These are phyloP conservation scores for Heterobasidion occidentale DNA, from an alignment of 1,284 basidiomycete genomes.

Conservation along the genomic window DNA sequence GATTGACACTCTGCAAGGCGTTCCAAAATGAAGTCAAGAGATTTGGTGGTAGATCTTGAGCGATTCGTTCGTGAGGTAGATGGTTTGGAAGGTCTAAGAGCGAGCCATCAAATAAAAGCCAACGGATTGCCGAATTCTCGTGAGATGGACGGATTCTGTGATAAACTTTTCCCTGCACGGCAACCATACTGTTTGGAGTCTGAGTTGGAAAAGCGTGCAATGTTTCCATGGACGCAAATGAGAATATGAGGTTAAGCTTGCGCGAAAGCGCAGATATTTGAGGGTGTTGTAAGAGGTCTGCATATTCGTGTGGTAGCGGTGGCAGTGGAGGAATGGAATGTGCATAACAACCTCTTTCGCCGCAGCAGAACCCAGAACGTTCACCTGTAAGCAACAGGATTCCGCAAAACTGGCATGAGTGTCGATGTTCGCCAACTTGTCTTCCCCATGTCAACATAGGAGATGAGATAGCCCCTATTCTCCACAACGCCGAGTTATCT, in stretches of 20 bases:
- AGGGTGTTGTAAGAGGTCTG: too few species aligned
- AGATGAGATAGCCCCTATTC: too few species aligned
- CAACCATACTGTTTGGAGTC: constrained; percentile 11
- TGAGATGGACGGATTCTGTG: constrained; percentile 22
- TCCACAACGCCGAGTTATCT: too few species aligned
- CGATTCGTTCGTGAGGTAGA: constrained; percentile 9
- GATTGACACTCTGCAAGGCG: constrained; percentile 15
- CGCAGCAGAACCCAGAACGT: too few species aligned
- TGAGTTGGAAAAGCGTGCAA: constrained; percentile 16
- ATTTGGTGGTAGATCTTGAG: constrained; percentile 6
- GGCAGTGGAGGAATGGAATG: too few species aligned
- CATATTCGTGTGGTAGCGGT: too few species aligned
- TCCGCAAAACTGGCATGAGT: too few species aligned
- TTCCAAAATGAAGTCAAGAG: constrained; percentile 10
- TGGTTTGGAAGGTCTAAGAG: constrained; percentile 6
- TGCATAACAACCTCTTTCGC: too few species aligned
- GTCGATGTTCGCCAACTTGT: too few species aligned
- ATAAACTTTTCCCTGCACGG: constrained; percentile 24
- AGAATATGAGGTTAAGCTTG: not conserved
- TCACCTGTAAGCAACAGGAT: too few species aligned
- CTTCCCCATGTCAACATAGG: too few species aligned
- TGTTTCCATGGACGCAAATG: constrained; percentile 11
- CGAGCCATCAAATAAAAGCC: constrained; percentile 26
- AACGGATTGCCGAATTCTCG: constrained; percentile 18
- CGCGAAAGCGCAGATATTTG: too few species aligned